These are phyloP conservation scores for Boletus speciosus DNA, from an alignment of 768 basidiomycete genomes.

Conservation along the genomic window DNA sequence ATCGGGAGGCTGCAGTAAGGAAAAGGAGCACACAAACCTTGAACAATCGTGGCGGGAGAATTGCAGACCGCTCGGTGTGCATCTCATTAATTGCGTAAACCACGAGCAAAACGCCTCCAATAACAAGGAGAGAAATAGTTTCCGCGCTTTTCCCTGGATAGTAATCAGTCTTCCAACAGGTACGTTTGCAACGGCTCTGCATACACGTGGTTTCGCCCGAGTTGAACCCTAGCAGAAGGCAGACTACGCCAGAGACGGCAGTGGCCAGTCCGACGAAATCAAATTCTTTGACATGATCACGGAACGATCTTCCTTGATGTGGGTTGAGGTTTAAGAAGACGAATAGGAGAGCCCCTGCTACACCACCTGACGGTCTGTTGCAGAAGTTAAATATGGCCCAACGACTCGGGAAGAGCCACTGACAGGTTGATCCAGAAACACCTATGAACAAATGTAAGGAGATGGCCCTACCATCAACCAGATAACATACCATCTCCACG, in stretches of 20 bases:
- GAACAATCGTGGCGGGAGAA: conserved; percentile 40
- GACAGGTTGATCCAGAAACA: conserved; percentile 38
- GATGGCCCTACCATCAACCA: not conserved
- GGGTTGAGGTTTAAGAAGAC: conserved; percentile 36
- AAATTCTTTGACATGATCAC: conserved; percentile 34
- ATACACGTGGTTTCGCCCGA: conserved; percentile 33
- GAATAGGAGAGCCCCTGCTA: conserved; percentile 31
- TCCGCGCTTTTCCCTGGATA: conserved; percentile 27
- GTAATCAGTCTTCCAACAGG: not conserved
- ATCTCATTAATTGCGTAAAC: conserved; percentile 33
- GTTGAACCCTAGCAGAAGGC: conserved; percentile 39
- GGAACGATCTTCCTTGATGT: conserved; percentile 30
- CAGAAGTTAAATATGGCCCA: not conserved
- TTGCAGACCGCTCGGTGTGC: conserved; percentile 32
- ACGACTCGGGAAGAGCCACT: not conserved
- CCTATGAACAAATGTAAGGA: conserved; percentile 18
- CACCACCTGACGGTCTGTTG: conserved; percentile 35
- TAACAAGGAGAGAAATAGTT: conserved; percentile 37
- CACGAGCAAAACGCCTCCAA: conserved; percentile 33
- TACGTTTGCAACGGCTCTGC: not conserved
- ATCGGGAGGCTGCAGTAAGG: not conserved
- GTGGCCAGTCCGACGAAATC: conserved; percentile 39
- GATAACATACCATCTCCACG: conserved; percentile 39
- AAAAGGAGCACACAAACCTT: conserved; percentile 17
- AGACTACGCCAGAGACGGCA: conserved; percentile 34